Evolutionary conservation across 768 basidiomycete species (phyloP), one percentile per base, ranked within the genome.

Genomic region (Amanita inopinata): DNA sequence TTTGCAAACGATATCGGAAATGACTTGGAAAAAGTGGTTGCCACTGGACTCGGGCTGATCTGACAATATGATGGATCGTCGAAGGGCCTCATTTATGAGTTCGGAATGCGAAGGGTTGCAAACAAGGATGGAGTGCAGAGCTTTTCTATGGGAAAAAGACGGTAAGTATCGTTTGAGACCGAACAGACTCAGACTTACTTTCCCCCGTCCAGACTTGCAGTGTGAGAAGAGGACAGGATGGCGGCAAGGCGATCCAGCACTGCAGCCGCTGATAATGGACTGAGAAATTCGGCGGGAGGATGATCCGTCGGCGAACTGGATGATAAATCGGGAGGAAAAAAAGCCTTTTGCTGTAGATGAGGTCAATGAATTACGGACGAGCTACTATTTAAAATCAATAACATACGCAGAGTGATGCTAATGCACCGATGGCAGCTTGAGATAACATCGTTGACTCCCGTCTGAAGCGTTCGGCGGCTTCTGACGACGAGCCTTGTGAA

Each of bases 341-440:
- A 83, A 1, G 86, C 84, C 45, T 79, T 89, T 66, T 76, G 75
- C 90, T 94, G 55, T 14, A 44, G 31, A 8, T 14, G 36, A 15
- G 23, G 50, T 20, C n/a, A 51, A 31, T 31, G 37, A 43, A 27
- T 18, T 35, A 19, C 37, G 23, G 2, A n/a, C 31, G 7, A 44
- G n/a, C 23, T 35, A 15, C 22, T 33, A 34, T 12, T 3, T 6
- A 22, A 25, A 2, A 24, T 27, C 9, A 25, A 15, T 27, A 20
- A 80, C 91, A 65, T 53, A 94, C 91, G 55, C 84, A 86, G 46
- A 94, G 71, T 6, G 88, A 77, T n/a, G 87, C 78, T 62, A 94
- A 64, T 2, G 92, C 87, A 28, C 88, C 82, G n/a, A 83, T 73
- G 12, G 91, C 83, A 11, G 91, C 88, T 52, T 79, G 69, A 0